Base-by-base conservation (phyloP, 2,329 filamentous ascomycete genomes). In the Rhinocladiella similis region DNA sequence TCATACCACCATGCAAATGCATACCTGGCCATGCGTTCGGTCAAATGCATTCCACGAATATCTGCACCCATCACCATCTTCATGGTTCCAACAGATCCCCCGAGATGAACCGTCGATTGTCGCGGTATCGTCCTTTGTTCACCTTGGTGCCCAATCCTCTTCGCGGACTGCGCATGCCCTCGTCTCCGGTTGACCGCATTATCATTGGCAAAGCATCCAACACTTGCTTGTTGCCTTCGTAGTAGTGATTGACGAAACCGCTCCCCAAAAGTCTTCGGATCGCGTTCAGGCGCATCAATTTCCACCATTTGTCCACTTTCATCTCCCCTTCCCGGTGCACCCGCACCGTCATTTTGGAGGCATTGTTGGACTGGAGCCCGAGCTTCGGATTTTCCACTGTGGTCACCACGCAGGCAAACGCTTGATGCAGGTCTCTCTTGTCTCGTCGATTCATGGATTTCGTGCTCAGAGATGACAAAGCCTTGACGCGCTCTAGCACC, bases 261-360 rank as follows among this genome's bases (percentile, higher is more conserved):
- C 82, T 80, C 56, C 83, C 81, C 39, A 89, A 72, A 27, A 85
- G 73, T 38, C 85, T 73, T 66, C 83, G 80, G 51, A 90, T 71
- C 2, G 81, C 80, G 58, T 85, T 82, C 49, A 89, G 71, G 27
- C 86, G 77, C 63, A 84, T 77, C 64, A 88, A 74, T 70, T 90
- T 90, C 87, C 87, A 90, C 87, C 87, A 90, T 62, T 81, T 80
- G 69, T 90, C 85, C 49, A 90, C 83, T 49, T 75, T 79, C 75
- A 89, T 82, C 51, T 81, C 78, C 2, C 83, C 82, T 46, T 78
- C 80, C 19, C 77, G 76, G 51, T 81, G 77, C 53, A 89, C 81
- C 54, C 81, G 80, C 38, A 90, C 77, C 10, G 75, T 81, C 73
- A 88, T 76, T 55, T 85, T 78, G 56, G 80, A 85, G 6, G 85